Base-by-base conservation (phyloP, 1,139 yeast species). In the Arxiozyma heterogenica region DNA sequence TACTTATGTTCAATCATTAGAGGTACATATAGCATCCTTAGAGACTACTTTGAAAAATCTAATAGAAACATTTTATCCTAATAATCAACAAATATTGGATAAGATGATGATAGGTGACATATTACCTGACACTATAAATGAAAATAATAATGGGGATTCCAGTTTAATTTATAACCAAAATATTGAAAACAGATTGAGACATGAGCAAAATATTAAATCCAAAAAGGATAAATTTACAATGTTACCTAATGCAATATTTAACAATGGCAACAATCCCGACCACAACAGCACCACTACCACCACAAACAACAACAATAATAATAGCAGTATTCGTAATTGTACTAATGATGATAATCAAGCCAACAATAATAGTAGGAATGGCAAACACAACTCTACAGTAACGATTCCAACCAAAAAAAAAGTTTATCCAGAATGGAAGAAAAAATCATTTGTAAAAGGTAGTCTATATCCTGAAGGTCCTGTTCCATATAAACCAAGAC, bases 1-100 rank as follows among this genome's bases (percentile, higher is more conserved):
- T 8, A 73, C 73, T 49, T 80, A 81, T 59, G 83, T 80, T 25
- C 70, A 64, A 38, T 58, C 67, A 1, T 57, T 73, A 45, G 74
- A 71, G 53, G 57, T 59, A 2, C 71, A 66, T 50, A 60, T 68
- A 38, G 64, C 65, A 12, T 55, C 59, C n/a, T 56, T 69, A 41
- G 69, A 69, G 52, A 55, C 58, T 1, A 62, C 61, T 47, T 54
- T 71, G 39, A 58, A 58, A 46, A 59, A 57, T 12, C 49, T 65
- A 1, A 63, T 62, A 30, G 64, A 58, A 30, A 57, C 55, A 50
- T 58, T 57, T 34, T 51, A 59, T 53, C 63, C 61, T 3, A 56
- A 58, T 43, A 58, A 59, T 44, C 56, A 57, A 11, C 51, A 55
- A 23, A 52, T 56, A 30, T 49, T 58, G 48, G 55, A 58, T 15